These are phyloP conservation scores for Allium fistulosum DNA, from an alignment of 106 monocot species.

Conservation along the genomic window DNA sequence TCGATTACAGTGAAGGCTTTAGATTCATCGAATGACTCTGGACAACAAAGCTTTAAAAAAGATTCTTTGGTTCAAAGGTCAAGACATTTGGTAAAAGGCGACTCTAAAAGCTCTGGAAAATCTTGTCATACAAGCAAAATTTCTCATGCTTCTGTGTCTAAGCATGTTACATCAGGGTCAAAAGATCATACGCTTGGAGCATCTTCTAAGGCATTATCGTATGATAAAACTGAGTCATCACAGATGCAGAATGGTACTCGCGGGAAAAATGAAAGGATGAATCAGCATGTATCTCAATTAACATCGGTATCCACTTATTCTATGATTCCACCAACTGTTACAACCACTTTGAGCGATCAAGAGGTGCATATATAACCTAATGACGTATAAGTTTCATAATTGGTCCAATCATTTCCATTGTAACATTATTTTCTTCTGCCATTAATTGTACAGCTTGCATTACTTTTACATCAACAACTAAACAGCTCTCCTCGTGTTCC, in stretches of 20 bases:
- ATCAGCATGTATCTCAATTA: slow-evolving; percentile 27
- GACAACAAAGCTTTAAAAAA: no score
- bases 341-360: slow-evolving; percentile 71
- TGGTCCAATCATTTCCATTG: background rate
- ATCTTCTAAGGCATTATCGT: slow-evolving; percentile 28
- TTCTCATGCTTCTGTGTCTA: slow-evolving; percentile 23
- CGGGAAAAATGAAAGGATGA: slow-evolving; percentile 57
- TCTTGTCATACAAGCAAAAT: slow-evolving; percentile 27
- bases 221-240: slow-evolving; percentile 16
- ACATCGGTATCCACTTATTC: slow-evolving; percentile 26
- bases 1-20: no score
- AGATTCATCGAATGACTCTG: no score
- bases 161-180: slow-evolving; percentile 10
- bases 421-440: slow-evolving; percentile 5
- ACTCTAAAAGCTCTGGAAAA: slow-evolving; percentile 9
- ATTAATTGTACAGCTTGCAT: slow-evolving; percentile 66
- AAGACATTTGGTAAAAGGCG: no score
- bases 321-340: slow-evolving; percentile 24
- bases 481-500: slow-evolving; percentile 99
- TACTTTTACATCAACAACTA: slow-evolving; percentile 92
- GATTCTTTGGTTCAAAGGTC: no score
- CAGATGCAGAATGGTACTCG: slow-evolving; percentile 18
- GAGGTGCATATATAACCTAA: slow-evolving; percentile 39
- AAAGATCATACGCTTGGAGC: slow-evolving; percentile 23
- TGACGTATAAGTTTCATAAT: background rate